Base-by-base conservation (phyloP, 2,329 filamentous ascomycete species). In the Claviceps humidiphila region DNA sequence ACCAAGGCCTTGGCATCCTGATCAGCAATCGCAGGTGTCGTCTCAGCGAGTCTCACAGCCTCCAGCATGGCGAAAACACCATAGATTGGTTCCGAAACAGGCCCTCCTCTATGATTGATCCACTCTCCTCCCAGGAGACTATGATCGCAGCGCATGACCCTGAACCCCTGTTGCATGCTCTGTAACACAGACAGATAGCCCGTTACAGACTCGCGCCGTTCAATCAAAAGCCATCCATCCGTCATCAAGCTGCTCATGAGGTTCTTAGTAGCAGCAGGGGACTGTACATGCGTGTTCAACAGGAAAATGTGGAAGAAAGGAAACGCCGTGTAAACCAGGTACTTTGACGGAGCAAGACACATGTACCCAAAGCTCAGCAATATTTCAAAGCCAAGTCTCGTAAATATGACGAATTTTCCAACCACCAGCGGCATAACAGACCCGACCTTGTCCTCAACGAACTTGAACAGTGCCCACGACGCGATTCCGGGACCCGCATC, bases 61-160 rank as follows among this genome's bases (percentile, higher is more conserved):
- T 98, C 93, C 1, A 98, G 79, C 77, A 95, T 94, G 26, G 88
- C 84, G 65, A 98, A 98, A n/a, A 97, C 85, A 9, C 88, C 85
- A 64, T 97, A 98, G 52, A 98, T 88, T 0, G 91, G 89, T 68
- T 98, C 93, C 11, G 81, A 79, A 17, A 89, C 76, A 56, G 63
- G 71, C 49, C 69, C 74, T 54, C 64, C 83, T 67, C 61, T 67
- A 58, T 69, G 71, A 42, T 74, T 74, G 13, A 84, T 77, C 91
- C 91, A 98, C 68, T 96, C 87, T 39, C 93, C 93, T 42, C 93
- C 93, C 1, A 98, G 76, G 37, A 98, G 75, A 61, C 89, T 95
- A 66, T 98, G 93, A 61, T 97, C 93, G 65, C 89, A 96, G 55
- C 93, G 81, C 75, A 98, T 80, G 16, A 90, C 81, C 1, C 89